Evolutionary conservation across 2,329 filamentous ascomycete genomes (phyloP).

Genomic region (Alternaria hordeiaustralica): DNA sequence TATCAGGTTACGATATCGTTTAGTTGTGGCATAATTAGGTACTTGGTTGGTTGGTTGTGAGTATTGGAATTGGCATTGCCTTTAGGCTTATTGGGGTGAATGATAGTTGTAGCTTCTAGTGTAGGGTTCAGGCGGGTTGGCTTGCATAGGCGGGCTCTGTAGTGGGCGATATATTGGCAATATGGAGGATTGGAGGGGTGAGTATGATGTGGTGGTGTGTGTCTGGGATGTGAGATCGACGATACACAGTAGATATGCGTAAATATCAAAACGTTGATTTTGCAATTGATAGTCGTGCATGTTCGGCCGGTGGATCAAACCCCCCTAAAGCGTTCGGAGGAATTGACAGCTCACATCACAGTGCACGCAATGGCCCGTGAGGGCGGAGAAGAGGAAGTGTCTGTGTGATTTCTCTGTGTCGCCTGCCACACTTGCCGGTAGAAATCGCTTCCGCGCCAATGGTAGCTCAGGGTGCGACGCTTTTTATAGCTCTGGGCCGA

Average conservation of each 20-base stretch:
- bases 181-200: constrained; percentile 1
- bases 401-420: constrained; percentile 30
- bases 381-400: constrained; percentile 16
- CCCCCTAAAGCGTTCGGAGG: constrained; percentile 1
- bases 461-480: constrained; percentile 24
- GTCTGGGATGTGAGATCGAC: not conserved
- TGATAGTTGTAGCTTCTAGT: too few species aligned
- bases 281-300: not conserved
- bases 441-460: constrained; percentile 19
- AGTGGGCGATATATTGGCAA: constrained; percentile 9
- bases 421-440: constrained; percentile 23
- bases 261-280: not conserved
- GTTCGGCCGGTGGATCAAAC: not conserved
- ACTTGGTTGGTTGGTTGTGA: not conserved
- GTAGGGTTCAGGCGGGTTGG: not conserved
- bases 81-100: not conserved
- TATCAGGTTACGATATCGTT: not conserved
- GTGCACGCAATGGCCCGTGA: constrained; percentile 21
- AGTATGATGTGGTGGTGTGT: not conserved
- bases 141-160: not conserved
- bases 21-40: too few species aligned
- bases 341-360: not conserved
- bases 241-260: not conserved
- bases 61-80: not conserved
- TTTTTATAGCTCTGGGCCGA: constrained; percentile 32